Evolutionary conservation across 2,329 filamentous ascomycete genomes (phyloP), one percentile per base, ranked within the genome.

Genomic region (Exophiala oligosperma): DNA sequence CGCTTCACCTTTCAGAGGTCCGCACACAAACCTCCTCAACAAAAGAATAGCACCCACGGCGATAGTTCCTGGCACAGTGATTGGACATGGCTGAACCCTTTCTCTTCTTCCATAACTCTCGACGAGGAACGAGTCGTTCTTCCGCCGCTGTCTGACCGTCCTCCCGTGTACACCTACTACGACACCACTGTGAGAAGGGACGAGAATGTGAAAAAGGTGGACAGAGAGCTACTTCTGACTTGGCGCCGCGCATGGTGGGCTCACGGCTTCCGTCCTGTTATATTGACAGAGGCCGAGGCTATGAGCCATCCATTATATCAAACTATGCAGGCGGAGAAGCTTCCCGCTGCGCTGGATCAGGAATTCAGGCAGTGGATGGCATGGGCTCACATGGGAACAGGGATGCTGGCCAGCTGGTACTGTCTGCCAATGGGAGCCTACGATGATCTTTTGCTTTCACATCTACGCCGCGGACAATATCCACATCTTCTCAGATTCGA

Each of bases 201-300:
- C 32, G 79, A 82, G 49, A 82, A 82, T 17, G 81, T 84, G 51
- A 84, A 84, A 66, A 83, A 89, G 59, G 89, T 90, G 3, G 90
- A 97, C 71, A 88, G 88, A 69, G 83, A 87, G 58, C 76, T 97
- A 59, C 80, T 97, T 49, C 77, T 96, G 57, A 88, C 90, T 53
- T 97, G 94, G 94, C 84, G 92, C 60, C 84, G 91, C 47, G 92
- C 93, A 2, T 97, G 93, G 92, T 97, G 91, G 90, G 91, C 92
- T 0, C 86, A 95, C 68, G 94, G 93, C 9, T 97, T 97, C 76
- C 86, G 82, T 62, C 93, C 94, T 0, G 81, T 94, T 6, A 89
- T 97, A 41, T 75, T 97, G 56, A 87, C 89, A 51, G 83, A 85
- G 14, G 85, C 83, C 1, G 93, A 97, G 71, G 92, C 92, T 17